Percentiles rank a stretch among this genome's conserved stretches.
Conservation (phyloP, 441 rosid genomes). For the Geranium incanum region DNA sequence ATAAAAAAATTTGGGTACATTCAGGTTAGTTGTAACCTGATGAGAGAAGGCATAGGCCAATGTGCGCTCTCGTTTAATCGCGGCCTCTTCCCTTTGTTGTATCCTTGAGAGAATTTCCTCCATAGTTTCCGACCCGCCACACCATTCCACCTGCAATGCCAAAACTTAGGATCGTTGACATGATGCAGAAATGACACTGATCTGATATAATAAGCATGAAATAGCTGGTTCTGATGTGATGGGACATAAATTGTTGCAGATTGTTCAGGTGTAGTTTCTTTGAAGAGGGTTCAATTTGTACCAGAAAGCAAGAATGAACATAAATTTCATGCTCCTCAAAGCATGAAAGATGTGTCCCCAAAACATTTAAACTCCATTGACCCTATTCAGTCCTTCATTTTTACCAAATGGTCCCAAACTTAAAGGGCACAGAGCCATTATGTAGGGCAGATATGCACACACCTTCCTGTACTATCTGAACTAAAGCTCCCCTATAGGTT, state of each 20-base stretch:
- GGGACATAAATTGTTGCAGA: background rate
- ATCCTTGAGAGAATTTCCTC: constrained; percentile 63
- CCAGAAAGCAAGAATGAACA: constrained; percentile 3
- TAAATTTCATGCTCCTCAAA: background rate
- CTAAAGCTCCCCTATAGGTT: background rate
- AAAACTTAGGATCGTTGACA: too few species aligned
- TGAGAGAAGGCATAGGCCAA: constrained; percentile 64
- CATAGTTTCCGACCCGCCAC: constrained; percentile 66
- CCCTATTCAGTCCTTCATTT: background rate
- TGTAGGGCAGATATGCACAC: background rate
- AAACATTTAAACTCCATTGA: background rate
- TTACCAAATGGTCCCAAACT: background rate
- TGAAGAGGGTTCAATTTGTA: background rate
- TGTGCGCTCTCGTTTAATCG: constrained; percentile 54
- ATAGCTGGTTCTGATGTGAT: too few species aligned
- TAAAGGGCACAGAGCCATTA: background rate
- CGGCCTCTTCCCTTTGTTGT: constrained; percentile 69
- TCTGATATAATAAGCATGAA: too few species aligned
- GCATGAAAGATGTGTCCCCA: constrained; percentile 3
- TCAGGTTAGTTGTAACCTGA: constrained; percentile 29
- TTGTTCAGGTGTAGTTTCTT: background rate
- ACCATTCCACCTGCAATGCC: constrained; percentile 57
- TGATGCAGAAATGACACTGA: too few species aligned
- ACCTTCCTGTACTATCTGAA: background rate
- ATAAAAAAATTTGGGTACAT: too few species aligned